Evolutionary conservation across 2,329 filamentous ascomycete genomes (phyloP).

Genomic region (Beauveria brongniartii): DNA sequence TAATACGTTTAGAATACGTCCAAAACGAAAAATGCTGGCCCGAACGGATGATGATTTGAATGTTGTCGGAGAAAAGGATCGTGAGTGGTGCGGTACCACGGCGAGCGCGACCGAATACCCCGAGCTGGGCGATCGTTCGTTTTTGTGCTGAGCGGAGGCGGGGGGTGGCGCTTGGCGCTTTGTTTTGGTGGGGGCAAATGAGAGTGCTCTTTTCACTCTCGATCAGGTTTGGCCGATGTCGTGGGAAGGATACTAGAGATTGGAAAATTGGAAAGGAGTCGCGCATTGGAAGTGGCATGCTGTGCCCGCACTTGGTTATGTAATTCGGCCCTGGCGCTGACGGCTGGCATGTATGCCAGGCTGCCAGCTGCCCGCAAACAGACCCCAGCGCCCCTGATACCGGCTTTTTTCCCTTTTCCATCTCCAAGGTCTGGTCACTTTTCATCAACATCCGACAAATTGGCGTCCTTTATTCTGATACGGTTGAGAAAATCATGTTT

Average conservation of each 20-base stretch:
- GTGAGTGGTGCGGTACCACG: conserved; percentile 5
- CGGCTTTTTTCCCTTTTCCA: background rate
- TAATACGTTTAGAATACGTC: background rate
- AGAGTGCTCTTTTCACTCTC: background rate
- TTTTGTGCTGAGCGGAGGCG: background rate
- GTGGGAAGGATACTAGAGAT: background rate
- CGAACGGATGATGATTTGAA: background rate
- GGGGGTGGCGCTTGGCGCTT: background rate
- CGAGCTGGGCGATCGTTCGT: background rate
- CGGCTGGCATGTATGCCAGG: background rate
- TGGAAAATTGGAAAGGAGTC: background rate
- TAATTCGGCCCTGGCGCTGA: background rate
- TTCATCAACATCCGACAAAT: background rate
- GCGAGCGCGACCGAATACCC: conserved; percentile 4
- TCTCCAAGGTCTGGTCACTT: background rate
- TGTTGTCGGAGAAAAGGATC: background rate
- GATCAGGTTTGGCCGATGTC: background rate
- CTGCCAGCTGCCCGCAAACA: background rate
- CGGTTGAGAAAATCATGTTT: too few relatives aligned
- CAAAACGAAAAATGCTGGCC: background rate
- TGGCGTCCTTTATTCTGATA: background rate
- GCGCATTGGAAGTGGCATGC: background rate
- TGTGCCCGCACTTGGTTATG: background rate
- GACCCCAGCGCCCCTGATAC: background rate
- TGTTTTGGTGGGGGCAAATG: background rate